phyloP scores from a whole-genome alignment of 1,139 yeast genomes.

The Maudiozyma humilis region DNA sequence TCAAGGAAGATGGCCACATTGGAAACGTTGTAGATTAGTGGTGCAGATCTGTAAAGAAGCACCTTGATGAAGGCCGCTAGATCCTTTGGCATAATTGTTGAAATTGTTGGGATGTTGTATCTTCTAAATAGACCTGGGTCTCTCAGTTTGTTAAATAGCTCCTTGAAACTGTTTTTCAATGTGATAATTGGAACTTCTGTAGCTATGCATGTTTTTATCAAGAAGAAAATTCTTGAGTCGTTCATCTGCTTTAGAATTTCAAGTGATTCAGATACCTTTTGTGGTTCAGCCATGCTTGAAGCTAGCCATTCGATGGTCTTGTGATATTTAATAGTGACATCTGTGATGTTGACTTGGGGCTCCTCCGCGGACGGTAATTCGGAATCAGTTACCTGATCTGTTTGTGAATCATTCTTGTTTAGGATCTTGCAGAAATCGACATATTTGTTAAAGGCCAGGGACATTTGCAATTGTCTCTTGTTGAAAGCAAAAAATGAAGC shows the following conservation, averaged over 20 bases:
- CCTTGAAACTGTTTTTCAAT: slow-evolving; percentile 53
- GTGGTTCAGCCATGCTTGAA: slow-evolving; percentile 46
- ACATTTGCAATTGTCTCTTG: slow-evolving; percentile 56
- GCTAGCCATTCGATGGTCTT: slow-evolving; percentile 61
- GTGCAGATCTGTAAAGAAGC: slow-evolving; percentile 54
- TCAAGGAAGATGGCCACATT: slow-evolving; percentile 50
- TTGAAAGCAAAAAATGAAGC: slow-evolving; percentile 62
- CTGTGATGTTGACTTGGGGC: slow-evolving; percentile 24
- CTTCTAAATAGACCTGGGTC: slow-evolving; percentile 44
- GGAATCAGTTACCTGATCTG: not conserved
- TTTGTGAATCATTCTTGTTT: slow-evolving; percentile 8
- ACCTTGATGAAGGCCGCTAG: slow-evolving; percentile 47
- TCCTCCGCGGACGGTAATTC: not conserved
- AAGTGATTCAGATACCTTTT: slow-evolving; percentile 42
- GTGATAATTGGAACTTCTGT: slow-evolving; percentile 55
- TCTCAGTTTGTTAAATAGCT: slow-evolving; percentile 45
- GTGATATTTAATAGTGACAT: slow-evolving; percentile 36
- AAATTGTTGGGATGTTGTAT: slow-evolving; percentile 33
- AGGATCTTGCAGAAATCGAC: slow-evolving; percentile 33
- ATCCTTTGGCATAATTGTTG: slow-evolving; percentile 39
- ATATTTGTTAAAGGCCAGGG: slow-evolving; percentile 33
- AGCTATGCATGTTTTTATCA: slow-evolving; percentile 47
- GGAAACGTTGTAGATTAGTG: slow-evolving; percentile 56
- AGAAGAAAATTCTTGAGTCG: slow-evolving; percentile 49
- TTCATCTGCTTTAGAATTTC: slow-evolving; percentile 45